These are phyloP conservation scores for Arctostaphylos glauca DNA, from an alignment of 148 eudicot genomes.

Conservation along the genomic window DNA sequence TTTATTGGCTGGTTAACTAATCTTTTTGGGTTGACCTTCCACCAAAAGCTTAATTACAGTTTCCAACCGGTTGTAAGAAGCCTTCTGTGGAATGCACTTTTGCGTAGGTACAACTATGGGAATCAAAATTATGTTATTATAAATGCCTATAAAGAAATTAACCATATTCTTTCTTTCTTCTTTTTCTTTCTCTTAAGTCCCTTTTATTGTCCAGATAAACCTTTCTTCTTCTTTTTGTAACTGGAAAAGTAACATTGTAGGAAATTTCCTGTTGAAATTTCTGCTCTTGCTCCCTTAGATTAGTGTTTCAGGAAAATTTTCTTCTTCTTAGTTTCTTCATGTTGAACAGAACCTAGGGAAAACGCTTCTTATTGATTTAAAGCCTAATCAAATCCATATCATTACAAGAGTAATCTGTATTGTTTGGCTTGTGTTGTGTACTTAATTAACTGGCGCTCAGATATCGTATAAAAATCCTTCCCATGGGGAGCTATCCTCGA, in stretches of 20 bases:
- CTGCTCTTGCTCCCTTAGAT: neutral
- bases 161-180: neutral
- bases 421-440: constrained; percentile 10
- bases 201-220: neutral
- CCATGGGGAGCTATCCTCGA: constrained; percentile 98
- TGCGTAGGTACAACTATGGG: neutral
- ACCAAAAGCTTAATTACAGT: neutral
- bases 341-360: neutral
- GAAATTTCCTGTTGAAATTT: neutral
- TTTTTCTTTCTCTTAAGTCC: neutral
- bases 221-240: neutral
- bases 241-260: neutral
- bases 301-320: neutral
- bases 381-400: neutral
- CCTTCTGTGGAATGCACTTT: neutral
- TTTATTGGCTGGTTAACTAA: neutral
- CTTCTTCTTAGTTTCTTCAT: neutral
- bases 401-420: neutral
- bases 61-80: neutral
- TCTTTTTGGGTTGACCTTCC: neutral
- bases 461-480: constrained; percentile 84
- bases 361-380: no score
- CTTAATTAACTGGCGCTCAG: constrained; percentile 42
- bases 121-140: neutral
- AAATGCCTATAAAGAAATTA: neutral